Percentiles rank a stretch among this genome's conserved stretches.
Evolutionary conservation across 441 rosid genomes (phyloP).

Genomic region (Viola pubescens): DNA sequence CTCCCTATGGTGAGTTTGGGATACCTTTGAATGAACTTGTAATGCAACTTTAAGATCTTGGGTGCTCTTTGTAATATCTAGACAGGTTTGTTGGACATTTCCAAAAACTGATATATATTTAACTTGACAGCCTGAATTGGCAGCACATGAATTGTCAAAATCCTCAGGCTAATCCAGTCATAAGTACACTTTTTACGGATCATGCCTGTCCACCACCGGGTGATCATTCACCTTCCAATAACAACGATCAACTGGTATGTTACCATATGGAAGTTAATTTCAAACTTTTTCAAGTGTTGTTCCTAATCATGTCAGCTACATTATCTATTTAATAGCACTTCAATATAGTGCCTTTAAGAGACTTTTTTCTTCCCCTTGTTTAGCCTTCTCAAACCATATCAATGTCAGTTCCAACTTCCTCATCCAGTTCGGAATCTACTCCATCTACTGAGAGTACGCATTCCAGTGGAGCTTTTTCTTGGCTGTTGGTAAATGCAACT

Average conservation of each 20-base stretch:
- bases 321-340: slow-evolving; percentile 3
- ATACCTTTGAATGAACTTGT: not conserved
- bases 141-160: slow-evolving; percentile 35
- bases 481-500: slow-evolving; percentile 12
- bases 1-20: not conserved
- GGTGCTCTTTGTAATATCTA: not conserved
- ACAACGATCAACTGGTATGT: slow-evolving; percentile 24
- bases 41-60: not conserved
- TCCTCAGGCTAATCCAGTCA: slow-evolving; percentile 41
- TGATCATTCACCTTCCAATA: slow-evolving; percentile 18
- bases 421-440: slow-evolving; percentile 26
- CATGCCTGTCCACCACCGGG: slow-evolving; percentile 35
- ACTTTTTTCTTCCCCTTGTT: slow-evolving; percentile 10
- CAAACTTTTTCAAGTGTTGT: not conserved
- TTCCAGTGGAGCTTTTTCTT: slow-evolving; percentile 13
- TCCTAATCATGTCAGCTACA: not conserved
- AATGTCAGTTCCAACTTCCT: slow-evolving; percentile 21
- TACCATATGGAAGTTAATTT: not conserved
- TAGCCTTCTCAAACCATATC: slow-evolving; percentile 32
- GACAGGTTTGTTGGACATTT: not conserved
- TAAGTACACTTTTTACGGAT: slow-evolving; percentile 43
- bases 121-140: slow-evolving; percentile 41
- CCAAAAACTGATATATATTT: slow-evolving; percentile 19
- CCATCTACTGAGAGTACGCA: slow-evolving; percentile 25
- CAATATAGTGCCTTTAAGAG: not conserved